Conservation (phyloP, 1,139 yeast species). For the Hanseniaspora uvarum region DNA sequence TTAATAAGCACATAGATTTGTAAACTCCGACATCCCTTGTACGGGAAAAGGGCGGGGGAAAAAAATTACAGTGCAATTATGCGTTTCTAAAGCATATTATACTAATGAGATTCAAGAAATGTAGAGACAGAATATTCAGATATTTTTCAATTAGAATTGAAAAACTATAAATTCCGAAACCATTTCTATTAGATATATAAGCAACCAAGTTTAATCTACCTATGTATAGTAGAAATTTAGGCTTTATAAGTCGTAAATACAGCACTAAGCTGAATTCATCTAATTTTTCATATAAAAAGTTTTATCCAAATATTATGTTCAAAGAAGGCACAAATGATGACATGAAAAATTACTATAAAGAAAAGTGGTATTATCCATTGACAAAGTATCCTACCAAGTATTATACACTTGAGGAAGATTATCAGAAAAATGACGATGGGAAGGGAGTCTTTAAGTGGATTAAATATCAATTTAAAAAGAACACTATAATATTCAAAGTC, state of each 20-base stretch:
- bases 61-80: too few species aligned
- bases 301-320: background rate
- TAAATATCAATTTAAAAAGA: slow-evolving; percentile 10
- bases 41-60: background rate
- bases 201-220: too few species aligned
- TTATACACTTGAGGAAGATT: background rate
- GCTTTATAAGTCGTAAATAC: background rate
- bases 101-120: too few species aligned
- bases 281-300: background rate
- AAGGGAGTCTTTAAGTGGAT: background rate
- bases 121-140: background rate
- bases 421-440: background rate
- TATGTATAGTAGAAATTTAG: background rate
- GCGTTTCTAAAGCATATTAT: too few species aligned
- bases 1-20: background rate
- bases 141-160: background rate
- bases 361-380: slow-evolving; percentile 11
- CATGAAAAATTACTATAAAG: slow-evolving; percentile 1
- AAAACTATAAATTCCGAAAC: background rate
- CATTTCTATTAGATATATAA: background rate
- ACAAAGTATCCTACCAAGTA: slow-evolving; percentile 9
- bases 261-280: background rate
- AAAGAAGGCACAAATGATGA: slow-evolving; percentile 7
- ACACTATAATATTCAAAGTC: slow-evolving; percentile 6
- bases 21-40: background rate